Conservation (phyloP, 106 monocot species). For the Allium cepa region DNA sequence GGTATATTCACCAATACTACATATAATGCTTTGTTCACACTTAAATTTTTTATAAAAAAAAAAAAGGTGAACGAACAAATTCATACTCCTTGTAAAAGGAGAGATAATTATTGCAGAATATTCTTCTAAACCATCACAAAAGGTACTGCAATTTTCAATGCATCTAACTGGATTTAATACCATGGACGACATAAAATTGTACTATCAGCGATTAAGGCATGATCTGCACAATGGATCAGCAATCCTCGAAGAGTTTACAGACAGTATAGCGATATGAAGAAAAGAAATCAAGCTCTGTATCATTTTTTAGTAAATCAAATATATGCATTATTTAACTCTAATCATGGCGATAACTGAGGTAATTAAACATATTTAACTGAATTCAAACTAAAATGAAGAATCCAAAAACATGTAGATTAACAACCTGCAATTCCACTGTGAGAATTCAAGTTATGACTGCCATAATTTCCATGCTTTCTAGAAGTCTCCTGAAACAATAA, state of each 20-base stretch:
- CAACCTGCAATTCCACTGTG: conserved; percentile 1
- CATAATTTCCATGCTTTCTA: conserved; percentile 2
- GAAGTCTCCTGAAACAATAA: background rate
- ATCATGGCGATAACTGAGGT: no score
- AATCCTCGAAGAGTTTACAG: background rate
- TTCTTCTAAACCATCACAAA: no score
- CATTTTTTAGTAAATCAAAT: no score
- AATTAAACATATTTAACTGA: background rate
- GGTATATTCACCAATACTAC: no score
- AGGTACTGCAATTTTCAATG: background rate
- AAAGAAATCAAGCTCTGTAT: background rate
- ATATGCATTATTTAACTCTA: no score
- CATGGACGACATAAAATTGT: no score
- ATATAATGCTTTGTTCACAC: no score
- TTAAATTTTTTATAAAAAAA: no score
- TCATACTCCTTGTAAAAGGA: no score
- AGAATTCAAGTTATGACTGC: background rate
- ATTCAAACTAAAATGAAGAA: background rate
- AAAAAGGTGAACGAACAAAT: no score
- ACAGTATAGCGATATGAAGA: background rate
- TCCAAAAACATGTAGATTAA: background rate
- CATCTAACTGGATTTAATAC: background rate
- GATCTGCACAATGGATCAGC: background rate
- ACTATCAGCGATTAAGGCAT: background rate
- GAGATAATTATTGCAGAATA: no score